Base-by-base conservation (phyloP, 2,329 filamentous ascomycete genomes). In the Colletotrichum noveboracense region DNA sequence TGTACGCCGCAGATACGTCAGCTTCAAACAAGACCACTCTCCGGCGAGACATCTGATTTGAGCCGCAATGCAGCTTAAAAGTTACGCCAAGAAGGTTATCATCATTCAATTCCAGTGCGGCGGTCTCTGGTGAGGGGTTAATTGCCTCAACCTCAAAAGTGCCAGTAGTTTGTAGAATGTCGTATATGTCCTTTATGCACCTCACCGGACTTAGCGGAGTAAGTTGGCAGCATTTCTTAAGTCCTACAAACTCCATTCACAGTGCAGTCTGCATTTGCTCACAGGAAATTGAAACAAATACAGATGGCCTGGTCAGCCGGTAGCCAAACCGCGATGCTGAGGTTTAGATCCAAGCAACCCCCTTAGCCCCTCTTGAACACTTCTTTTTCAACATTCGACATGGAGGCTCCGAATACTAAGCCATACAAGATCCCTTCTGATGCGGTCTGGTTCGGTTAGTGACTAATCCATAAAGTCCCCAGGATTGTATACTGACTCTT, bases 351-450 rank as follows among this genome's bases (percentile, higher is more conserved):
- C 0, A 12, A 48, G 18, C 38, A 48, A 1, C 38, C 1, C 1
- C 18, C 1, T n/a, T 21, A 21, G 38, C 18, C 18, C 3, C 38
- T 48, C 38, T 48, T 48, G 0, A 48, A 48, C 38, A n/a, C 38
- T 2, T 0, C 1, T 1, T n/a, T n/a, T n/a, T 12, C 18, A n/a
- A n/a, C 38, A 0, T 0, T 48, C 38, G 1, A 1, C 38, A 48
- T 48, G 38, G 38, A 48, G 9, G 38, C 38, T 12, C 18, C 38
- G 38, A 48, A 48, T 0, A 12, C 38, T 12, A n/a, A 48, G 18
- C 38, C 38, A 48, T n/a, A 48, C 38, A 48, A 48, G 38, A 48
- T 48, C 38, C 0, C 38, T 7, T 7, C 38, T n/a, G 18, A 48
- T 12, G 38, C 38, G 18, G 9, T 48, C 38, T 48, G 38, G 38